phyloP scores from a whole-genome alignment of 768 basidiomycete genomes.

The Lactarius deliciosus region DNA sequence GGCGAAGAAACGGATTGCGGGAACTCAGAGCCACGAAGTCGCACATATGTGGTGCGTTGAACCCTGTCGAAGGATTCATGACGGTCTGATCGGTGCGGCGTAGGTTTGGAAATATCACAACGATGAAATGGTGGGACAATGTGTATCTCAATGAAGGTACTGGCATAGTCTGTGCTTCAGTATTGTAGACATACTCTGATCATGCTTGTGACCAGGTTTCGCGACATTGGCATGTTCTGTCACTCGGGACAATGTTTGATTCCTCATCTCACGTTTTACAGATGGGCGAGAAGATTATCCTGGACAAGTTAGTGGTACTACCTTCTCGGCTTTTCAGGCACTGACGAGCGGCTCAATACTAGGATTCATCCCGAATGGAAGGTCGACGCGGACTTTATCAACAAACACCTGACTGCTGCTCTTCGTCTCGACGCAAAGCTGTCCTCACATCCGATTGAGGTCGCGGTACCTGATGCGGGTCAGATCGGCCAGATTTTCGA shows the following conservation, averaged over 20 bases:
- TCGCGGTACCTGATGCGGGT: constrained; percentile 83
- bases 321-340: neutral
- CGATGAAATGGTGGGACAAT: constrained; percentile 92
- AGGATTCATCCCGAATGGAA: constrained; percentile 87
- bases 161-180: constrained; percentile 33
- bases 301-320: constrained; percentile 7
- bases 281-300: constrained; percentile 50
- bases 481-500: constrained; percentile 84
- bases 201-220: constrained; percentile 67
- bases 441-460: constrained; percentile 92
- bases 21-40: constrained; percentile 82
- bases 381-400: constrained; percentile 77
- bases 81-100: constrained; percentile 4
- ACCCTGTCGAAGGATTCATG: neutral
- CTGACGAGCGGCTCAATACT: constrained; percentile 9
- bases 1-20: constrained; percentile 77
- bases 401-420: constrained; percentile 69
- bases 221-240: constrained; percentile 61
- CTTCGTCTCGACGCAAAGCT: constrained; percentile 79
- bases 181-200: constrained; percentile 12
- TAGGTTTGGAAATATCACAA: constrained; percentile 91
- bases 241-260: constrained; percentile 21
- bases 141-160: constrained; percentile 85
- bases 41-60: constrained; percentile 71
- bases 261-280: constrained; percentile 31